Conservation (phyloP, 2,329 filamentous ascomycete species). For the Fusarium sororula region DNA sequence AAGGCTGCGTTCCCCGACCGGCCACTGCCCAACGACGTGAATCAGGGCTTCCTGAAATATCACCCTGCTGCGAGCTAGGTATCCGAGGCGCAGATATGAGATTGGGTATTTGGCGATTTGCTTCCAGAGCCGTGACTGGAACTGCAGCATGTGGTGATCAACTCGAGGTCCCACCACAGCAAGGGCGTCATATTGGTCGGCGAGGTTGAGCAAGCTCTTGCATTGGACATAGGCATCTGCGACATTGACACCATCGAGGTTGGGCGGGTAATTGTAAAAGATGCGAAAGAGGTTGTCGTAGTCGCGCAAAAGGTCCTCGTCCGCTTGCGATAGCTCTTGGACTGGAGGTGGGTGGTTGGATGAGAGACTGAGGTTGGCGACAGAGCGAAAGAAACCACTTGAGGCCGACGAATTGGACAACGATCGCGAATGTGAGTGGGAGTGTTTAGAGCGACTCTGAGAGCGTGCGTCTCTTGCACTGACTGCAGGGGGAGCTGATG, state of each 20-base stretch:
- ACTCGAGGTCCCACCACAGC: conserved; percentile 87
- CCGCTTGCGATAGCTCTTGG: conserved; percentile 63
- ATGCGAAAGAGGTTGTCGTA: conserved; percentile 96
- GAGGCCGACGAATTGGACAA: conserved; percentile 58
- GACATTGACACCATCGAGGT: conserved; percentile 86
- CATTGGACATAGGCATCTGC: conserved; percentile 93
- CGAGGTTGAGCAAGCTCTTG: conserved; percentile 86
- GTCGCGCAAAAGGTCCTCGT: conserved; percentile 83
- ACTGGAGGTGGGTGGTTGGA: conserved; percentile 55
- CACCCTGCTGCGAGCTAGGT: conserved; percentile 82
- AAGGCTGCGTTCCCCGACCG: conserved; percentile 79
- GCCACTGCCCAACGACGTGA: conserved; percentile 96
- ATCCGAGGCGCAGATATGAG: conserved; percentile 89
- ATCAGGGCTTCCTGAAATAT: conserved; percentile 90
- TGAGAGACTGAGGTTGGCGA: conserved; percentile 76
- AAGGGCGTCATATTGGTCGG: conserved; percentile 95
- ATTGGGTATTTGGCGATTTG: conserved; percentile 97
- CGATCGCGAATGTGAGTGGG: conserved; percentile 54
- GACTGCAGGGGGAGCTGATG: conserved; percentile 29
- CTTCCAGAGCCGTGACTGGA: conserved; percentile 90
- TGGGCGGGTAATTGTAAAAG: conserved; percentile 91
- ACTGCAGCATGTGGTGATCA: conserved; percentile 92
- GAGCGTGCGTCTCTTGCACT: conserved; percentile 55
- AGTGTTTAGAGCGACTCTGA: conserved; percentile 46
- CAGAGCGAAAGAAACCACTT: conserved; percentile 80